Evolutionary conservation across 1,139 yeast genomes (phyloP).

Genomic region (Magnusiomyces clavatus): DNA sequence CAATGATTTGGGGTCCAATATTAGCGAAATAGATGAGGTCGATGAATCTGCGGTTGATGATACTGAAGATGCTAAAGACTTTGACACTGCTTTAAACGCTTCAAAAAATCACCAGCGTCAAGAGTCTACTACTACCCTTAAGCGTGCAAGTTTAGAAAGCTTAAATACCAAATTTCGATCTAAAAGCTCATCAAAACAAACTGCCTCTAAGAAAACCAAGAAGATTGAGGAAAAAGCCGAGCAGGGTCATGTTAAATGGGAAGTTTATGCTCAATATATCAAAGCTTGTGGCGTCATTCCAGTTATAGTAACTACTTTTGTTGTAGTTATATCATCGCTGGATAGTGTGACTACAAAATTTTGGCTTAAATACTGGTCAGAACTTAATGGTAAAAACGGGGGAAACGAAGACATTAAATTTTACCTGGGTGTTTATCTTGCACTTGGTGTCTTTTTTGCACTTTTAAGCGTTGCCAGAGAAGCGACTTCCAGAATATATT

Average conservation of each 20-base stretch:
- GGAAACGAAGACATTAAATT: conserved; percentile 57
- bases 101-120: background rate
- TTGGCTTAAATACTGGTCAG: conserved; percentile 96
- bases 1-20: background rate
- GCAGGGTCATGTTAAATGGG: conserved; percentile 85
- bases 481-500: conserved; percentile 63
- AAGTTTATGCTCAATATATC: conserved; percentile 69
- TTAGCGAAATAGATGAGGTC: background rate
- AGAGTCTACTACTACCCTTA: conserved; percentile 37
- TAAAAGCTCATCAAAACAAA: background rate
- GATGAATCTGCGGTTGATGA: background rate
- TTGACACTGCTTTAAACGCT: background rate
- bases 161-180: conserved; percentile 32
- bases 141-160: conserved; percentile 64
- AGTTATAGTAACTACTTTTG: conserved; percentile 43
- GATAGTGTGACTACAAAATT: conserved; percentile 52
- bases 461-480: conserved; percentile 53
- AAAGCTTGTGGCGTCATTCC: conserved; percentile 74
- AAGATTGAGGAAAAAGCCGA: conserved; percentile 54
- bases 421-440: conserved; percentile 64
- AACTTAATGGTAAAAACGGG: conserved; percentile 59
- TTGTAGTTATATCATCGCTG: conserved; percentile 40
- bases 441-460: conserved; percentile 59
- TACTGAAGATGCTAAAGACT: background rate
- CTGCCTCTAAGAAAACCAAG: conserved; percentile 20